phyloP scores from a whole-genome alignment of 225 moss, liverwort and hornwort genomes.

The Neckera pumila region DNA sequence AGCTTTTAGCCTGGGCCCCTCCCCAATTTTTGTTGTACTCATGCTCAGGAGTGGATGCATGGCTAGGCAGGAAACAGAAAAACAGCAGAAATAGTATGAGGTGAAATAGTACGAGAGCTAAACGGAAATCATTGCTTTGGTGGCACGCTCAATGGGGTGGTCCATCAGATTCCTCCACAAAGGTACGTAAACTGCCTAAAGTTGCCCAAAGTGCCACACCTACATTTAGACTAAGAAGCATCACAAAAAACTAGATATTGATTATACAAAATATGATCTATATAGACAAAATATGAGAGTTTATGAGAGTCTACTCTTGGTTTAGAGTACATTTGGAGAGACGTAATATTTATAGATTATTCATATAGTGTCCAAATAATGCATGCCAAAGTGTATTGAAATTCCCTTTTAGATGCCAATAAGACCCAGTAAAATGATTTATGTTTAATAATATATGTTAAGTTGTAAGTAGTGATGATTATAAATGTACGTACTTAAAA shows the following conservation, averaged over 20 bases:
- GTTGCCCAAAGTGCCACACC: not conserved
- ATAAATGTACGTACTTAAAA: rapidly evolving
- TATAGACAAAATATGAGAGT: not conserved
- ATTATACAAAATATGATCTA: not conserved
- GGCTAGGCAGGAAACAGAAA: not conserved
- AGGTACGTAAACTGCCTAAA: no score
- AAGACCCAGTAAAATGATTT: not conserved
- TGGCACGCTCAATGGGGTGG: not conserved
- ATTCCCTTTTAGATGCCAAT: not conserved
- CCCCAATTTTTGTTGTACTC: not conserved
- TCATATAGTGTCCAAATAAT: not conserved
- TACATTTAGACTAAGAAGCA: not conserved
- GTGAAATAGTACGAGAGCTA: not conserved
- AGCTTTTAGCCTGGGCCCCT: not conserved
- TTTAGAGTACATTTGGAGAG: no score
- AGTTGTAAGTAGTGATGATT: not conserved
- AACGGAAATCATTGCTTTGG: no score
- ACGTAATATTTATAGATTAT: not conserved
- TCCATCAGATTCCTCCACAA: not conserved
- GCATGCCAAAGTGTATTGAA: not conserved
- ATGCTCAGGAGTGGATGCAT: not conserved
- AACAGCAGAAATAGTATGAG: not conserved
- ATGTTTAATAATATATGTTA: not conserved
- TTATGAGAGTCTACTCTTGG: not conserved
- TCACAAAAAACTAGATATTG: not conserved